phyloP scores from a whole-genome alignment of 2,329 filamentous ascomycete genomes.

The Penicillium vulpinum region DNA sequence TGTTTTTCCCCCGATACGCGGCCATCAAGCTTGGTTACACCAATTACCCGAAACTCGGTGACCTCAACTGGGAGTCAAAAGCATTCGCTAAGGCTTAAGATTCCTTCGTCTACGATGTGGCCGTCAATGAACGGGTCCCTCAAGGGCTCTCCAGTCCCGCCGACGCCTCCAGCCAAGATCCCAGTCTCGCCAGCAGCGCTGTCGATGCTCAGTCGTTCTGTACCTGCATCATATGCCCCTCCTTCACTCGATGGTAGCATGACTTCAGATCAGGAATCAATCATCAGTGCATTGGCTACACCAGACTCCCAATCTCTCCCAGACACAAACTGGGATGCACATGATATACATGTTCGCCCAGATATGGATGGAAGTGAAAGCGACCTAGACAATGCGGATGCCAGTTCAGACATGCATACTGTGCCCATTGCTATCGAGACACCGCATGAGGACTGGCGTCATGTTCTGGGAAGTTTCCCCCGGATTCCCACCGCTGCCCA shows the following conservation, averaged over 20 bases:
- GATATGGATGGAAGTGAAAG: conserved; percentile 34
- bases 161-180: conserved; percentile 57
- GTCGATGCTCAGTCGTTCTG: conserved; percentile 67
- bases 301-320: conserved; percentile 65
- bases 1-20: conserved; percentile 52
- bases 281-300: conserved; percentile 79
- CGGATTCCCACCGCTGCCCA: conserved; percentile 34
- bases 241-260: conserved; percentile 89
- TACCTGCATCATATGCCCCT: conserved; percentile 75
- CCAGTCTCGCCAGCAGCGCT: conserved; percentile 75
- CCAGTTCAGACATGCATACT: conserved; percentile 29
- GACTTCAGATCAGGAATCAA: conserved; percentile 82
- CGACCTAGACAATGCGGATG: conserved; percentile 26
- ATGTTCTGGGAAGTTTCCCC: conserved; percentile 44
- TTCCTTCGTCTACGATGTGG: conserved; percentile 60
- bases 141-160: conserved; percentile 49
- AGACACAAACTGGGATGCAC: conserved; percentile 61
- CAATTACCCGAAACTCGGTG: conserved; percentile 41
- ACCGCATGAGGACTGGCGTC: conserved; percentile 60
- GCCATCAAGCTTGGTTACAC: conserved; percentile 51
- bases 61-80: conserved; percentile 44
- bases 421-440: conserved; percentile 43
- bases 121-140: conserved; percentile 56
- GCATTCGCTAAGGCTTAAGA: conserved; percentile 59
- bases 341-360: conserved; percentile 36